A percentile compares a stretch with the other conserved stretches of the same genome.
phyloP scores from a whole-genome alignment of 805 yeast genomes.

The Zygosaccharomyces rouxii region DNA sequence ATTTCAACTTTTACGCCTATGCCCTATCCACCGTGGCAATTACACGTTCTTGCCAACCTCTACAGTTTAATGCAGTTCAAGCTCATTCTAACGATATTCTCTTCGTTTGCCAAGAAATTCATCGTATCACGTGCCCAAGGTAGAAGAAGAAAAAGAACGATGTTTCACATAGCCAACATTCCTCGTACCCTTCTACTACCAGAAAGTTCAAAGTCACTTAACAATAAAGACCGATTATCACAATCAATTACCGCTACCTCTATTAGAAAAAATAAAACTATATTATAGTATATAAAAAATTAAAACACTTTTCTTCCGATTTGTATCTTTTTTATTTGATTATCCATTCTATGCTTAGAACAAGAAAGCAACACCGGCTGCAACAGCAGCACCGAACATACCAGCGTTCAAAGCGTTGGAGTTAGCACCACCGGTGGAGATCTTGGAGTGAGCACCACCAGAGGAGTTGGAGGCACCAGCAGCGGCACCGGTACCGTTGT shows the following conservation, averaged over 20 bases:
- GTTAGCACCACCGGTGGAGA: constrained; percentile 48
- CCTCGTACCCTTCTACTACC: too few species aligned
- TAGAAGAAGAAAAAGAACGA: too few species aligned
- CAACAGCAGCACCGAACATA: constrained; percentile 77
- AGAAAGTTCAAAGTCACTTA: too few species aligned
- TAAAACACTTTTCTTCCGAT: background rate
- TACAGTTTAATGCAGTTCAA: too few species aligned
- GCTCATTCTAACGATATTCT: too few species aligned
- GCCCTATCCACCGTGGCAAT: background rate
- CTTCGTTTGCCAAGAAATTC: too few species aligned
- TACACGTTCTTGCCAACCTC: too few species aligned
- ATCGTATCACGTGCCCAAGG: too few species aligned
- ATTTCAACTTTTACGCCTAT: background rate
- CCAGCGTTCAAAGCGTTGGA: constrained; percentile 62
- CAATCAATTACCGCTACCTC: constrained; percentile 7
- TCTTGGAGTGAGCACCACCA: constrained; percentile 38
- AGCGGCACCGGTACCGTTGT: constrained; percentile 28
- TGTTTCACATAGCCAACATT: too few species aligned
- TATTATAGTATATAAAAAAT: constrained; percentile 2
- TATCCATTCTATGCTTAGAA: constrained; percentile 32
- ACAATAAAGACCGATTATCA: background rate
- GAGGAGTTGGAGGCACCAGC: constrained; percentile 46
- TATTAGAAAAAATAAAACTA: constrained; percentile 7
- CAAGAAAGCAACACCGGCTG: constrained; percentile 66
- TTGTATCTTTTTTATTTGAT: background rate